Percentiles rank a stretch among this genome's conserved stretches.
Evolutionary conservation across 768 basidiomycete species (phyloP).

Genomic region (Suillus hirtellus): DNA sequence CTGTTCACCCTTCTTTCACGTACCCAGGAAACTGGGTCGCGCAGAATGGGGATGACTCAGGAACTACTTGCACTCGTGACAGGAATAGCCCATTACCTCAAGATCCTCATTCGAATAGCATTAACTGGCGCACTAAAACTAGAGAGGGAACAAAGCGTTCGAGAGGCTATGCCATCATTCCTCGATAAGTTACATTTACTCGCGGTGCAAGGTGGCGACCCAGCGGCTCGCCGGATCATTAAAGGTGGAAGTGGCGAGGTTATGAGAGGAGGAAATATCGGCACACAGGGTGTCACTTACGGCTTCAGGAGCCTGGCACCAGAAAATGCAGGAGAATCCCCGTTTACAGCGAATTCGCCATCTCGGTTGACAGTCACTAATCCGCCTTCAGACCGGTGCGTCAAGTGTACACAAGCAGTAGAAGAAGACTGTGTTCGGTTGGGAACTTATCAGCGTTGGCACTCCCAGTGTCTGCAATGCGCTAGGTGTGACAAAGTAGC

Average conservation of each 20-base stretch:
- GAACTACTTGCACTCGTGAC: constrained; percentile 96
- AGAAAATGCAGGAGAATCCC: constrained; percentile 87
- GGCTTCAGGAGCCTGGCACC: constrained; percentile 92
- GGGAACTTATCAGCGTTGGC: constrained; percentile 97
- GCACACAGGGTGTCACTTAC: constrained; percentile 87
- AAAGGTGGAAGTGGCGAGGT: constrained; percentile 73
- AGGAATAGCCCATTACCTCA: constrained; percentile 98
- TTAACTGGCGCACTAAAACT: constrained; percentile 94
- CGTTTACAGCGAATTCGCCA: constrained; percentile 49
- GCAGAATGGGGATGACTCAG: constrained; percentile 94
- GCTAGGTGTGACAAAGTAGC: constrained; percentile 75
- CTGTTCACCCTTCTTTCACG: constrained; percentile 95
- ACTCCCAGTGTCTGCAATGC: constrained; percentile 92
- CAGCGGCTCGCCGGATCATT: constrained; percentile 72
- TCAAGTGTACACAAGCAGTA: constrained; percentile 85
- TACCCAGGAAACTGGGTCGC: constrained; percentile 89
- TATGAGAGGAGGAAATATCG: constrained; percentile 54
- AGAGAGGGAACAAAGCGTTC: constrained; percentile 84
- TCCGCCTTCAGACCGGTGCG: constrained; percentile 89
- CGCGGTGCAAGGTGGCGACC: constrained; percentile 82
- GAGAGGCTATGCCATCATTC: constrained; percentile 85
- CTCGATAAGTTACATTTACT: constrained; percentile 92
- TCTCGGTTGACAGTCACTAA: constrained; percentile 59
- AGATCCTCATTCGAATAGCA: constrained; percentile 98
- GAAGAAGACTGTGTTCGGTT: constrained; percentile 97